Evolutionary conservation across 192 early-diverging fungal species (phyloP), one percentile per base, ranked within the genome.

Genomic region (Geosiphon pyriformis): DNA sequence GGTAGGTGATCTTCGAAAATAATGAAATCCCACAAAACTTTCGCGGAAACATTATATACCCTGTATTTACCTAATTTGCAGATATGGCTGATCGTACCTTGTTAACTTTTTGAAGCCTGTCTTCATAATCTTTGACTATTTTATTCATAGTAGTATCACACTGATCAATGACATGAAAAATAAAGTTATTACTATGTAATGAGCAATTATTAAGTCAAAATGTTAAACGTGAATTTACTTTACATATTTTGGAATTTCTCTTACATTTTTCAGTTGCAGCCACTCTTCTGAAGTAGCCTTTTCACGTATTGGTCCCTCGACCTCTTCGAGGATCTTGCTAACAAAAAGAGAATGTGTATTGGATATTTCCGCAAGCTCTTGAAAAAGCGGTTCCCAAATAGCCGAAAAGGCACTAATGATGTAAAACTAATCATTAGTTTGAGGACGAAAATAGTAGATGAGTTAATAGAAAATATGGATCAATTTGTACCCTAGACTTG

Each of bases 251-350:
- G 26, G 26, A 17, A 18, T 33, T n/a, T 37, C 6, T n/a, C 2
- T 31, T 65, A 65, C 62, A 17, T 53, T 2, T 53, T 65, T 65
- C n/a, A 65, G 30, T 54, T 54, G 20, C 20, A 30, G 22, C 62
- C 62, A 65, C 23, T 52, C 50, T 61, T 65, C 62, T 26, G 51
- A 33, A 1, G 50, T 65, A 47, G 49, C 33, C 15, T 34, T 51
- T 51, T 26, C 51, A 12, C 76, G 70, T 58, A 78, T 42, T 2
- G 74, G 71, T 11, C 34, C 23, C 61, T 75, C 77, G 30, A 83
- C 59, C 31, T 79, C 70, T 27, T 85, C 70, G 23, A 27, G n/a
- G 31, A 75, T 71, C 33, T 70, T 70, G 10, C 53, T n/a, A 46
- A 75, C 47, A 61, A 81, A 62, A 54, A 65, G 35, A 47, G 62